Evolutionary conservation across 257 asterid species (phyloP).

Genomic region (Nicotiana benthamiana): DNA sequence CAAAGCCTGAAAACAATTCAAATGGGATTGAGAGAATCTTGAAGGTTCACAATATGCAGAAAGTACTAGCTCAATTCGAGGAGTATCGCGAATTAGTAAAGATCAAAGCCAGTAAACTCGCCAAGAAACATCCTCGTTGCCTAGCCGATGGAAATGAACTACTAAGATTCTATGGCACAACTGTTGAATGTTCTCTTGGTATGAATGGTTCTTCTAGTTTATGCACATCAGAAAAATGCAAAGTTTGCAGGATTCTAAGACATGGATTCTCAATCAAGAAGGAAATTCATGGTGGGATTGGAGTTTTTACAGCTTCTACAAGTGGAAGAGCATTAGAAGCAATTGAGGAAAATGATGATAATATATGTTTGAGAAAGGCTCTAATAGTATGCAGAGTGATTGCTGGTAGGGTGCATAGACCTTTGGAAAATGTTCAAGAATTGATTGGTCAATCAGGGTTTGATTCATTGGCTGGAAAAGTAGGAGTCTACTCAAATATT

Average conservation of each 20-base stretch:
- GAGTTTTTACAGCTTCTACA: conserved; percentile 82
- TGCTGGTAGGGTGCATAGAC: conserved; percentile 91
- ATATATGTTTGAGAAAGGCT: conserved; percentile 34
- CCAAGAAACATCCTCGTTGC: conserved; percentile 86
- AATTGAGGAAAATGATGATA: conserved; percentile 21
- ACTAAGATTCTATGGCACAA: conserved; percentile 65
- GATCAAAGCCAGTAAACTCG: conserved; percentile 62
- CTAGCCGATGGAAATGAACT: conserved; percentile 95
- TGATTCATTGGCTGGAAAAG: conserved; percentile 87
- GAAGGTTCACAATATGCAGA: conserved; percentile 88
- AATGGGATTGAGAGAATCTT: conserved; percentile 60
- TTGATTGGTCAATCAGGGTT: conserved; percentile 68
- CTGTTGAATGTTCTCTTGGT: conserved; percentile 61
- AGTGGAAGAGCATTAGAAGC: conserved; percentile 72
- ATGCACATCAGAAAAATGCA: conserved; percentile 52
- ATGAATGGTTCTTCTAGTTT: conserved; percentile 41
- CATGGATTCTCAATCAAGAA: conserved; percentile 50
- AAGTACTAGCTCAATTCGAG: conserved; percentile 69
- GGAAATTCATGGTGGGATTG: conserved; percentile 41
- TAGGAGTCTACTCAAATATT: conserved; percentile 59
- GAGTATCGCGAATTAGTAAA: conserved; percentile 76
- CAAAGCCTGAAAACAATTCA: conserved; percentile 31
- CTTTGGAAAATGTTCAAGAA: conserved; percentile 65
- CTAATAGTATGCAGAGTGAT: conserved; percentile 82
- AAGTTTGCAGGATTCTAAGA: conserved; percentile 58